Evolutionary conservation across 805 yeast species (phyloP).

Genomic region (Cyberlindnera mrakii): DNA sequence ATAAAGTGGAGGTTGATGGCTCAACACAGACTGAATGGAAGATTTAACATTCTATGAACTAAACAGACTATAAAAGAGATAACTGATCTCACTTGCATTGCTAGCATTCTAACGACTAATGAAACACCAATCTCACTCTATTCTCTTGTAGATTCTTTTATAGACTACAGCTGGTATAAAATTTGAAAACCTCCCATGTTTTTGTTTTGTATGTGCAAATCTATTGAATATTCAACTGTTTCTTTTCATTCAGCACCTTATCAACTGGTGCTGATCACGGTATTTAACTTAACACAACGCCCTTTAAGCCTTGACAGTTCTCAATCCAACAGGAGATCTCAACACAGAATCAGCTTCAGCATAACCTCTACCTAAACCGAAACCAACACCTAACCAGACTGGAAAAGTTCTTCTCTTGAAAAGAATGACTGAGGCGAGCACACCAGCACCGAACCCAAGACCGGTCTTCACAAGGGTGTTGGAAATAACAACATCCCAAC

Average conservation of each 20-base stretch:
- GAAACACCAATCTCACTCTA: too few relatives aligned
- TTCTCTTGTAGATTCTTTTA: neutral
- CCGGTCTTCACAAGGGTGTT: slow-evolving; percentile 93
- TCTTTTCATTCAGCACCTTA: neutral
- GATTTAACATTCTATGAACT: slow-evolving; percentile 7
- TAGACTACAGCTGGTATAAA: neutral
- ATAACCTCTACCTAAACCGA: slow-evolving; percentile 96
- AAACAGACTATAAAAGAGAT: neutral
- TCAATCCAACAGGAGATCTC: slow-evolving; percentile 74
- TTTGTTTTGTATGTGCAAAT: neutral
- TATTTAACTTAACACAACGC: neutral
- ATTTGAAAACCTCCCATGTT: neutral
- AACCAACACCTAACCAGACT: slow-evolving; percentile 95
- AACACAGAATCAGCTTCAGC: slow-evolving; percentile 97
- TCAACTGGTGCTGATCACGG: too few relatives aligned
- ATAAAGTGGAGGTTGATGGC: slow-evolving; percentile 16
- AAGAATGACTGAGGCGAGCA: slow-evolving; percentile 79
- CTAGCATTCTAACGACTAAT: neutral
- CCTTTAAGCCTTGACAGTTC: slow-evolving; percentile 60
- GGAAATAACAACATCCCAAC: slow-evolving; percentile 95
- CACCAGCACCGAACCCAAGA: slow-evolving; percentile 95
- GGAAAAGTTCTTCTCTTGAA: slow-evolving; percentile 96
- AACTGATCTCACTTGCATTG: slow-evolving; percentile 3
- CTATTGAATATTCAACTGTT: neutral
- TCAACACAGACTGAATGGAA: slow-evolving; percentile 18